These are phyloP conservation scores for Bothriochloa decipiens DNA, from an alignment of 176 grass and related monocot genomes.

Conservation along the genomic window DNA sequence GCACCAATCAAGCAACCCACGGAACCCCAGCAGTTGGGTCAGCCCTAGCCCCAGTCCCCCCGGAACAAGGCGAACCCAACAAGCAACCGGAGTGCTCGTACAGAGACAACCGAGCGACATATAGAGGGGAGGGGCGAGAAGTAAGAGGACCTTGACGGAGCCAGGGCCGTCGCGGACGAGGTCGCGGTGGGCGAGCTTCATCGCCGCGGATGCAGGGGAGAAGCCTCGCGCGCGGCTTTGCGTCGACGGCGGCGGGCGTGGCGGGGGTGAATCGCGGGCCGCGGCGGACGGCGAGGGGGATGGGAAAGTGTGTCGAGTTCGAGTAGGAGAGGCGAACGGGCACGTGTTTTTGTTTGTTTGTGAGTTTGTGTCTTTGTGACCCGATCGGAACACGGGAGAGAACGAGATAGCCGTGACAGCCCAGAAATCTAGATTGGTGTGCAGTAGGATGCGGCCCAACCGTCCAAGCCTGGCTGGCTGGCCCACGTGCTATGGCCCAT, in stretches of 20 bases:
- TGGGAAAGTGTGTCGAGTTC: not conserved
- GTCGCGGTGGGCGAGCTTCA: conserved; percentile 69
- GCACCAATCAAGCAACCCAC: not conserved
- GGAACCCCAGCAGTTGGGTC: not conserved
- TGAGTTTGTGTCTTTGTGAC: too few species aligned
- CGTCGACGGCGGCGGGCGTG: conserved; percentile 1
- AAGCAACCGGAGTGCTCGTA: conserved; percentile 8
- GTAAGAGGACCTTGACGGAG: conserved; percentile 58
- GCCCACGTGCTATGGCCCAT: not conserved
- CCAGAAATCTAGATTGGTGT: not conserved
- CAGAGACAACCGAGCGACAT: not conserved
- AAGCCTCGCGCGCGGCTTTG: not conserved
- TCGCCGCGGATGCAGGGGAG: conserved; percentile 21
- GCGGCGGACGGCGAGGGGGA: conserved; percentile 10
- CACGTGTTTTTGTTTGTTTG: not conserved
- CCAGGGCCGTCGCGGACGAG: conserved; percentile 71
- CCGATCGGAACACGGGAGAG: too few species aligned
- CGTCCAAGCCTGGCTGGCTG: not conserved
- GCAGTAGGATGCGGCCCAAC: not conserved
- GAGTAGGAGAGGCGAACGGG: not conserved
- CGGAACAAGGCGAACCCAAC: not conserved
- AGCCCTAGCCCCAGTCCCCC: not conserved
- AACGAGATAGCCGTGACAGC: not conserved
- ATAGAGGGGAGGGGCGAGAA: not conserved
- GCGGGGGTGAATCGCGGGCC: not conserved